Conservation (phyloP, 2,329 filamentous ascomycete genomes). For the Arthroderma sp. region DNA sequence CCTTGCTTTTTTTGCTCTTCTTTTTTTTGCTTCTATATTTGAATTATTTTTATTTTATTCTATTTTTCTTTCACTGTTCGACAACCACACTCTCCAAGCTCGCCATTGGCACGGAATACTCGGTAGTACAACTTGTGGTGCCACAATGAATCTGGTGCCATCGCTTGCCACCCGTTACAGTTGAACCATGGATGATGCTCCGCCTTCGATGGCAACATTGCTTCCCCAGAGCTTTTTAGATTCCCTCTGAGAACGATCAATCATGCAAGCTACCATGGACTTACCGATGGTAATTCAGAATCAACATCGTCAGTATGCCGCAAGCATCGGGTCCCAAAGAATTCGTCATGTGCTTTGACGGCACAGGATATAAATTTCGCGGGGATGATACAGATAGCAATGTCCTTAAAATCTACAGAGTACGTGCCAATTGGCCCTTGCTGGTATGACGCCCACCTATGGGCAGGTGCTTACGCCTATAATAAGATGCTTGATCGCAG, state of each 20-base stretch:
- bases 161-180: no score
- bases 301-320: not conserved
- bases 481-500: constrained; percentile 12
- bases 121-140: no score
- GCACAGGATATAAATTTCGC: constrained; percentile 18
- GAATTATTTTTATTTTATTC: not conserved
- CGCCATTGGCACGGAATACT: no score
- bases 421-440: not conserved
- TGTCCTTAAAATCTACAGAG: constrained; percentile 36
- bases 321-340: constrained; percentile 17
- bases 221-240: no score
- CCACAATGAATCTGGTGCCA: no score
- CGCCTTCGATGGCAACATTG: no score
- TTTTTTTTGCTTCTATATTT: not conserved
- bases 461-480: not conserved
- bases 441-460: no score
- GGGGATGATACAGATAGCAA: constrained; percentile 37
- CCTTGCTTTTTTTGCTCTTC: not conserved
- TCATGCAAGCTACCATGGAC: no score
- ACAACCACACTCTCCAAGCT: no score
- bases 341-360: constrained; percentile 14
- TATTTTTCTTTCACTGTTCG: no score
- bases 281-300: no score
- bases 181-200: not conserved
- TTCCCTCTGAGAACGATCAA: no score